Evolutionary conservation across 768 basidiomycete species (phyloP).

Genomic region (Russula sp.): DNA sequence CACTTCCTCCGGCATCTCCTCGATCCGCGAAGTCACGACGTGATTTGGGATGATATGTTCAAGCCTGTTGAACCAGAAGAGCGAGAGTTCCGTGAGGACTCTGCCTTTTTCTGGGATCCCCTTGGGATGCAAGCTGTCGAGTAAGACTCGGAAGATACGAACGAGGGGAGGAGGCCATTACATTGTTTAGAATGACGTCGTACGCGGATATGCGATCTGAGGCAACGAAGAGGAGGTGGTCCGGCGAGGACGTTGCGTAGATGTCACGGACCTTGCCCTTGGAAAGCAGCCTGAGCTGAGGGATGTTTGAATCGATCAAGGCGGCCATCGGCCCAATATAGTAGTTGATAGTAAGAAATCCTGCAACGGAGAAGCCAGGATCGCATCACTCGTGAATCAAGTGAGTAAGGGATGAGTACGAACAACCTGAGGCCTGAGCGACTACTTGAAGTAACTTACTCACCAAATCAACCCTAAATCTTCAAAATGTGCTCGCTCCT

Average conservation of each 20-base stretch:
- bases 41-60: constrained; percentile 81
- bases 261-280: constrained; percentile 96
- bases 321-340: constrained; percentile 26
- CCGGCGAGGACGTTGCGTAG: constrained; percentile 66
- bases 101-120: constrained; percentile 93
- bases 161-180: constrained; percentile 29
- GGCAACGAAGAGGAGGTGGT: constrained; percentile 85
- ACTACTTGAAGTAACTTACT: too few species aligned
- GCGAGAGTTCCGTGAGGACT: constrained; percentile 81
- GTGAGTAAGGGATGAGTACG: too few species aligned
- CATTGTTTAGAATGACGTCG: constrained; percentile 92
- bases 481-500: too few species aligned
- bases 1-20: constrained; percentile 79
- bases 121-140: constrained; percentile 39
- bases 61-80: constrained; percentile 93
- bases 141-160: not conserved
- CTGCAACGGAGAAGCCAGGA: too few species aligned
- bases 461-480: too few species aligned
- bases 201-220: constrained; percentile 97
- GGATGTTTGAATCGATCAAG: constrained; percentile 51
- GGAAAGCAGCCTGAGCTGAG: constrained; percentile 63
- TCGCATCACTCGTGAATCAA: too few species aligned
- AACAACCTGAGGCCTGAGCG: too few species aligned
- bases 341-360: not conserved
- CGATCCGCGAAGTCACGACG: constrained; percentile 68